Base-by-base conservation (phyloP, 192 early-diverging fungal genomes). In the Geranomyces michiganensis region DNA sequence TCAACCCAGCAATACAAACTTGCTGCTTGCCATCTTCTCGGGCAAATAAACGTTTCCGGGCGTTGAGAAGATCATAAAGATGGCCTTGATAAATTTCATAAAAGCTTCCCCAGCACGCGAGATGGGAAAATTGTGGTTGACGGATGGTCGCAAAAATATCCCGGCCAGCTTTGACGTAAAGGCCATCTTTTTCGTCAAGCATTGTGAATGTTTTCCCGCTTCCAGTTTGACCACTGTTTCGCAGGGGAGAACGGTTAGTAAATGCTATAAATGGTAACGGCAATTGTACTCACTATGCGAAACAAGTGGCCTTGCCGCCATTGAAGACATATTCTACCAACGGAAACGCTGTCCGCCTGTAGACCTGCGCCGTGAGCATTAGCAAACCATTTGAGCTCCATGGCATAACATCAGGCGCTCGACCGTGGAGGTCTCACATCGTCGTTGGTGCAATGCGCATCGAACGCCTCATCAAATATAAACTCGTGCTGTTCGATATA, bases 71-170 rank as follows among this genome's bases (percentile, higher is more conserved):
- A 71, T 99, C 97, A 68, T 92, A 96, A 46, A 99, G 82, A 43
- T 97, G 93, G 22, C 94, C 92, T 77, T 96, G 93, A 76, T 99
- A 99, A 64, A 99, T 97, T 74, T 99, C 97, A 74, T 96, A 98
- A 60, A 98, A 94, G 56, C 89, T 90, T 70, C 96, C 94, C 65
- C 83, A 94, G 4, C 92, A 92, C 9, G 87, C 73, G 60, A 98
- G 72, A 77, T 96, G 89, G 19, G 79, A 62, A 78, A 93, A 85
- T 62, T 93, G 81, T 1, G 92, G 88, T 21, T 75, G 84, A 26
- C 82, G 78, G 7, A 96, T 78, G 62, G 92, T 75, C 5, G 81
- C 77, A 79, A 99, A 96, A 66, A 98, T 93, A 75, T 98, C 97
- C 8, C 90, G 80, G 0, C 94, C 94, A 1, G 97, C 97, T 67